These are phyloP conservation scores for Thinopyrum obtusiflorum DNA, from an alignment of 202 grass and related monocot genomes.

Conservation along the genomic window DNA sequence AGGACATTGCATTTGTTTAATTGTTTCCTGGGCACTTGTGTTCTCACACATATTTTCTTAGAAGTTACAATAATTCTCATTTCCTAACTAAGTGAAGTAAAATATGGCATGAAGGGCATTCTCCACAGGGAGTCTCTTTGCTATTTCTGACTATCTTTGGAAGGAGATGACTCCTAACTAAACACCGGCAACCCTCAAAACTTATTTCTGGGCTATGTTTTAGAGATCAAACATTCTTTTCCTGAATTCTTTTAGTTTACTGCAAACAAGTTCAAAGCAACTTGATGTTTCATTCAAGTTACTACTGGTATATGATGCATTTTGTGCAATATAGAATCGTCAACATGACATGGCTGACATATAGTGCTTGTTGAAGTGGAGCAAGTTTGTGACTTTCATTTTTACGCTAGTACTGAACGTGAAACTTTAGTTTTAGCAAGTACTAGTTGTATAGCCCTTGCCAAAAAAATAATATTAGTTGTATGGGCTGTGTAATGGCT, in stretches of 20 bases:
- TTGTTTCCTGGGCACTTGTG: background rate
- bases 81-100: background rate
- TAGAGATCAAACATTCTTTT: background rate
- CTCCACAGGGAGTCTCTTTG: background rate
- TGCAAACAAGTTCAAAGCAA: background rate
- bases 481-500: background rate
- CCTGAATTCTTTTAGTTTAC: background rate
- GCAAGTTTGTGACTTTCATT: background rate
- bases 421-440: constrained; percentile 1
- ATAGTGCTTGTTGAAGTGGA: background rate
- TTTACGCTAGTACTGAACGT: too few relatives aligned
- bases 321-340: background rate
- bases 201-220: constrained; percentile 15
- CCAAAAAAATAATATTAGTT: background rate
- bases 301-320: background rate
- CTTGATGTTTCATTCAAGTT: background rate
- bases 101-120: background rate
- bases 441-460: background rate
- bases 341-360: background rate
- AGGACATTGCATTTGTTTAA: background rate
- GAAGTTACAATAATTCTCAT: background rate
- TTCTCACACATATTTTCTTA: background rate
- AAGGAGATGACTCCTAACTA: background rate
- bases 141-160: background rate
- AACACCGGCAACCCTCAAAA: background rate